Conservation (phyloP, 176 grass and related monocot species). For the Oryza rufipogon region DNA sequence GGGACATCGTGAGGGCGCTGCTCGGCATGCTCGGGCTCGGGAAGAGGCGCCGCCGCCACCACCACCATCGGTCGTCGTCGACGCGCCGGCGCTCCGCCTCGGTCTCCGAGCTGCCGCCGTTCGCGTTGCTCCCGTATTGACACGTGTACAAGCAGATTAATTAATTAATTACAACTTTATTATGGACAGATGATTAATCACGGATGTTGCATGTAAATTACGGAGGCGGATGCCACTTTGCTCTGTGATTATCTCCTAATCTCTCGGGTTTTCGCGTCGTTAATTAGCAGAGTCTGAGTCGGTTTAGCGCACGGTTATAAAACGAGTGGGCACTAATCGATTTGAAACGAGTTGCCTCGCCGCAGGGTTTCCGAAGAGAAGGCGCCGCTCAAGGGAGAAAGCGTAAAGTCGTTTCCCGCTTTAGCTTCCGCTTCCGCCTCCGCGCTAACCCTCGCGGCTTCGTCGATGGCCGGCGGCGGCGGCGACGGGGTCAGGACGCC, state of each 20-base stretch:
- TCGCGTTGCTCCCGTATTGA: not conserved
- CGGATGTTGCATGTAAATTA: not conserved
- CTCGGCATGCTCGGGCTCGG: conserved; percentile 34
- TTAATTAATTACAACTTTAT: not conserved
- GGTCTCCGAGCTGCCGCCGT: conserved; percentile 9
- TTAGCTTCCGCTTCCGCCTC: not conserved
- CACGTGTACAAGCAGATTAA: not conserved
- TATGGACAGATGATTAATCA: not conserved
- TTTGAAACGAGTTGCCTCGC: not conserved
- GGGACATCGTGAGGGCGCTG: conserved; percentile 30
- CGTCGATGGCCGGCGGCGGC: conserved; percentile 33
- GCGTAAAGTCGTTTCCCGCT: not conserved
- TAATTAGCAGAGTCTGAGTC: not conserved
- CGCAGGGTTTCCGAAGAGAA: not conserved
- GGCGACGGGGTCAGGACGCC: not conserved
- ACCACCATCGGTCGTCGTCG: not conserved
- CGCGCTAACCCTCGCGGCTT: not conserved
- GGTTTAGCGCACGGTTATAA: not conserved
- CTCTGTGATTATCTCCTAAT: not conserved
- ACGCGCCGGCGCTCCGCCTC: not conserved
- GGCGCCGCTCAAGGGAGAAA: not conserved
- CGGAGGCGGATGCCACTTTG: not conserved
- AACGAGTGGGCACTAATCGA: not conserved
- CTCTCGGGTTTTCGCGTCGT: not conserved
- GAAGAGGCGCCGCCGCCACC: not conserved